phyloP scores from a whole-genome alignment of 139 green algal species.

The Chlorella sorokiniana region DNA sequence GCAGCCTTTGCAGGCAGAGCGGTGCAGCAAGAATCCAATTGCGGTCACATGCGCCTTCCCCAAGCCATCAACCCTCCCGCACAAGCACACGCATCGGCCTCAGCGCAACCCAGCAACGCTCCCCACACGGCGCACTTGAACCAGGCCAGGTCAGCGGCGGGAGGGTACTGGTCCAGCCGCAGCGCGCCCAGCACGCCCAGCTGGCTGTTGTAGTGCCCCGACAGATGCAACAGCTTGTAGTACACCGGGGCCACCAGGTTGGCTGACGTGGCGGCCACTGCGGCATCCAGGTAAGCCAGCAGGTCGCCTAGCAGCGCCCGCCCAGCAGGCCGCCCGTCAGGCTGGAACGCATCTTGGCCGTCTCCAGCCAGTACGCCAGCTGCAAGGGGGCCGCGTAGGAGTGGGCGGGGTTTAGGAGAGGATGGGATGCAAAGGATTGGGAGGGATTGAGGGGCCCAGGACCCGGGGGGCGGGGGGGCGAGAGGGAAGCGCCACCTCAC shows the following conservation, averaged over 20 bases:
- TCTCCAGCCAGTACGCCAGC: constrained; percentile 62
- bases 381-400: not conserved
- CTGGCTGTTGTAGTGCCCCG: constrained; percentile 64
- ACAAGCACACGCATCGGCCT: not conserved
- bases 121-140: not conserved
- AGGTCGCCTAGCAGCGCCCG: constrained; percentile 52
- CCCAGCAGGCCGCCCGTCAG: constrained; percentile 53
- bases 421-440: not conserved
- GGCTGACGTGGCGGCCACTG: not conserved
- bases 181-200: constrained; percentile 54
- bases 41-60: too few relatives aligned
- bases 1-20: not conserved
- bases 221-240: constrained; percentile 55
- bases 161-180: constrained; percentile 26
- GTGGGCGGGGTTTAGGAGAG: not conserved
- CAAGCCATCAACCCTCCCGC: too few relatives aligned
- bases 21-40: too few relatives aligned
- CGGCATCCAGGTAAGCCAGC: constrained; percentile 7
- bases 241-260: constrained; percentile 19
- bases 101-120: not conserved
- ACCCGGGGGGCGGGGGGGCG: too few relatives aligned
- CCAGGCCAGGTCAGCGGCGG: constrained; percentile 18
- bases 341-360: constrained; percentile 46
- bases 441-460: not conserved
- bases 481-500: too few relatives aligned